These are phyloP conservation scores for Lactifluus hygrophoroides DNA, from an alignment of 768 basidiomycete species.

Conservation along the genomic window DNA sequence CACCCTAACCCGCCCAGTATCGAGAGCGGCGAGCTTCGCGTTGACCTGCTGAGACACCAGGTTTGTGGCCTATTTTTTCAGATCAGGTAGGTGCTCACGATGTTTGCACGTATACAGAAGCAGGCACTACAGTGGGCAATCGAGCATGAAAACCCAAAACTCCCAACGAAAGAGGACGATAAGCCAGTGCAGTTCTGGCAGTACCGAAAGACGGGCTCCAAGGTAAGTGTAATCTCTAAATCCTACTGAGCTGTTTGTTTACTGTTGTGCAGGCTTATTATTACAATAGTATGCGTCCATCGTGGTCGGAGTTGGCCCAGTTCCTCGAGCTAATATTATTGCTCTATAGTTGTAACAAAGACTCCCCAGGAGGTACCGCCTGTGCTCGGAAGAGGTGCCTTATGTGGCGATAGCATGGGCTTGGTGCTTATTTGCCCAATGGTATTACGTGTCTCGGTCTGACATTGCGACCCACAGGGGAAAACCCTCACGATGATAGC, in stretches of 20 bases:
- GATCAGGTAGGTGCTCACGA: not conserved
- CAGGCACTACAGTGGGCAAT: conserved; percentile 87
- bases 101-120: conserved; percentile 34
- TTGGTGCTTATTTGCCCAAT: conserved; percentile 31
- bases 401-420: conserved; percentile 90
- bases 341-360: conserved; percentile 61
- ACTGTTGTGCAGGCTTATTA: conserved; percentile 44
- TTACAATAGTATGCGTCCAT: conserved; percentile 47
- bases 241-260: not conserved
- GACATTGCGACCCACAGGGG: conserved; percentile 40
- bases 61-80: conserved; percentile 28
- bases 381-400: conserved; percentile 69
- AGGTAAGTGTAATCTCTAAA: conserved; percentile 34
- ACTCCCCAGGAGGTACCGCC: conserved; percentile 62
- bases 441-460: conserved; percentile 3
- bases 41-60: conserved; percentile 79
- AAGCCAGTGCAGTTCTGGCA: conserved; percentile 90
- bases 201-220: conserved; percentile 42
- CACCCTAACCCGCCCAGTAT: conserved; percentile 68
- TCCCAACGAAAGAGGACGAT: conserved; percentile 60
- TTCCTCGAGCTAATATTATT: not conserved
- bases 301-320: not conserved
- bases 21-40: conserved; percentile 53
- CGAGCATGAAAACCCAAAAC: conserved; percentile 63
- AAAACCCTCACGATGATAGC: conserved; percentile 89